Conservation (phyloP, 495 filamentous ascomycete genomes). For the Daldinia caldariorum region DNA sequence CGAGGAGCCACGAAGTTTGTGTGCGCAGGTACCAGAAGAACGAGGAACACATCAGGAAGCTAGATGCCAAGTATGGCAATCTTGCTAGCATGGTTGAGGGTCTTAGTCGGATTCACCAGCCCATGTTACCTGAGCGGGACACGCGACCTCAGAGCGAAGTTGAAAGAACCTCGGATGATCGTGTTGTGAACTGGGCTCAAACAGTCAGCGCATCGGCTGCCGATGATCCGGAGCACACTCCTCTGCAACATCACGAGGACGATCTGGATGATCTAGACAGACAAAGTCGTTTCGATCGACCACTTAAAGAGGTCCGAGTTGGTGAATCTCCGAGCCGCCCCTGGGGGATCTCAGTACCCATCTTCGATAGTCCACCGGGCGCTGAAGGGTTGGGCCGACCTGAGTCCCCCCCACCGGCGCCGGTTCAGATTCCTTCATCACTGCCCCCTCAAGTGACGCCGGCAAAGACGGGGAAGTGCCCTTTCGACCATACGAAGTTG, state of each 20-base stretch:
- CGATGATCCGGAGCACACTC: constrained; percentile 46
- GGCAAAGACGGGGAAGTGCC: constrained; percentile 52
- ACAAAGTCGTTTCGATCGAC: constrained; percentile 77
- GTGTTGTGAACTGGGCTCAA: constrained; percentile 84
- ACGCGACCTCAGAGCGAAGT: constrained; percentile 56
- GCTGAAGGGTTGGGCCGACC: constrained; percentile 47
- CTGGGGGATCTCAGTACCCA: constrained; percentile 86
- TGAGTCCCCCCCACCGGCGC: constrained; percentile 55
- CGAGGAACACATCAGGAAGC: constrained; percentile 78
- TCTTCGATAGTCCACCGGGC: constrained; percentile 52
- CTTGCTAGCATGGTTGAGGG: constrained; percentile 91
- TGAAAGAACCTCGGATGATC: constrained; percentile 64
- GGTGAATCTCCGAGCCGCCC: constrained; percentile 90
- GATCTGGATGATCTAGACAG: constrained; percentile 55
- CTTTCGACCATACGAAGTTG: constrained; percentile 59
- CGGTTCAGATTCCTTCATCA: constrained; percentile 49
- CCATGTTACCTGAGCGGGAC: constrained; percentile 73
- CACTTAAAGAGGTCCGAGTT: constrained; percentile 81
- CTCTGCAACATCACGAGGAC: constrained; percentile 50
- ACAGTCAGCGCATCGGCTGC: constrained; percentile 63
- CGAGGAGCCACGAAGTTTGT: constrained; percentile 89
- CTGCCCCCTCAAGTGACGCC: constrained; percentile 37
- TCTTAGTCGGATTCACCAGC: constrained; percentile 81
- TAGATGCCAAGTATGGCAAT: constrained; percentile 92
- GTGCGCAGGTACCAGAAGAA: constrained; percentile 87